Evolutionary conservation across 1,139 yeast genomes (phyloP).

Genomic region (Tardiomyces blankii): DNA sequence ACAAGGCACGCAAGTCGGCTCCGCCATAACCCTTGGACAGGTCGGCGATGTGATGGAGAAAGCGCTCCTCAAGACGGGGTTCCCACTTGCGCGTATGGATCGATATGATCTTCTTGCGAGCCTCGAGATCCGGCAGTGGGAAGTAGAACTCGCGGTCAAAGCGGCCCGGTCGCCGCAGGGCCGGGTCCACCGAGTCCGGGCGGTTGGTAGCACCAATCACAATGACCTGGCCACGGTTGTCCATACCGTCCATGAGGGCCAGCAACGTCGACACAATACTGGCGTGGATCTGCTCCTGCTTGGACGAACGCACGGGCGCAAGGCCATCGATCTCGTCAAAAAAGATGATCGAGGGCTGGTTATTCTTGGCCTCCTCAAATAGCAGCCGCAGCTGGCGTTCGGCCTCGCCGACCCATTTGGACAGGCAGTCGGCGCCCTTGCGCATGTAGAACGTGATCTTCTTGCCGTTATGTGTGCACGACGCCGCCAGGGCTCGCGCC

Average conservation of each 20-base stretch:
- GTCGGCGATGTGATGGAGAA: constrained; percentile 58
- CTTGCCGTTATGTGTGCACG: constrained; percentile 69
- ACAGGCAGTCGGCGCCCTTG: constrained; percentile 94
- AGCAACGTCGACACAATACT: constrained; percentile 88
- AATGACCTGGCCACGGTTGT: constrained; percentile 89
- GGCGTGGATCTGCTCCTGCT: constrained; percentile 97
- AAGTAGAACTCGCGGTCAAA: constrained; percentile 95
- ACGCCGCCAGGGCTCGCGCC: constrained; percentile 96
- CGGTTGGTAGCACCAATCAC: constrained; percentile 97
- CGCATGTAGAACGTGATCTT: constrained; percentile 97
- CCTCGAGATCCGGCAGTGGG: constrained; percentile 77
- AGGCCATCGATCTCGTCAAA: constrained; percentile 97
- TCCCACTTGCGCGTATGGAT: constrained; percentile 90
- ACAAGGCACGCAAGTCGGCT: constrained; percentile 87
- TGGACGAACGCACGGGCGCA: constrained; percentile 94
- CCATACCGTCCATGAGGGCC: constrained; percentile 99
- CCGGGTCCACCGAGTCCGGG: constrained; percentile 97
- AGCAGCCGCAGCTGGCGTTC: constrained; percentile 83
- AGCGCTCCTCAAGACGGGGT: constrained; percentile 50
- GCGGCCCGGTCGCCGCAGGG: constrained; percentile 92
- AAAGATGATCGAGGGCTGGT: constrained; percentile 91
- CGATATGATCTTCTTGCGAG: constrained; percentile 64
- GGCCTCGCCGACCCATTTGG: constrained; percentile 99
- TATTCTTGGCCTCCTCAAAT: constrained; percentile 92
- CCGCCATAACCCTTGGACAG: constrained; percentile 97